These are phyloP conservation scores for Aspergillus olivimuriae DNA, from an alignment of 495 filamentous ascomycete genomes.

Conservation along the genomic window DNA sequence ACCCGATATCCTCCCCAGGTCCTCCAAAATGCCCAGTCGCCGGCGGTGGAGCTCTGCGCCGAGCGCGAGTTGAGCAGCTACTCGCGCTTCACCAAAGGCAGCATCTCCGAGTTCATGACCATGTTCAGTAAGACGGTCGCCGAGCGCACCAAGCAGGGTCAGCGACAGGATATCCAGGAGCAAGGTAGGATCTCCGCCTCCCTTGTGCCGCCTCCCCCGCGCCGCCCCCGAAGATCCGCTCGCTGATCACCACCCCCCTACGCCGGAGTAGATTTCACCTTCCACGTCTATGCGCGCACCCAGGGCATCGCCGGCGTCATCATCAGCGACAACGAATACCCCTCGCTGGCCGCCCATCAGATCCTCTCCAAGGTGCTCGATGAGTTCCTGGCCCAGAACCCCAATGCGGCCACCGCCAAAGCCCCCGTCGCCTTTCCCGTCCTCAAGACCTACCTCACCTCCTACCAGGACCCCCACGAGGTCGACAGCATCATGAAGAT, in stretches of 20 bases:
- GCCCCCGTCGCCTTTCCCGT: conserved; percentile 50
- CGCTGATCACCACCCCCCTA: conserved; percentile 46
- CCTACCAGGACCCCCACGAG: conserved; percentile 84
- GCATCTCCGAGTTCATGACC: conserved; percentile 46
- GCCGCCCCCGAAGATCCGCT: conserved; percentile 23
- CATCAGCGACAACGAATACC: conserved; percentile 87
- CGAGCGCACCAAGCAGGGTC: conserved; percentile 76
- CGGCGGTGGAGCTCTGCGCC: conserved; percentile 71
- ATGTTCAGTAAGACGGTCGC: conserved; percentile 59
- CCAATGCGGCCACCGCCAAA: conserved; percentile 42
- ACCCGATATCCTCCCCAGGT: conserved; percentile 44
- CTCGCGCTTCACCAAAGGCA: conserved; percentile 67
- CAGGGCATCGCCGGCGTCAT: conserved; percentile 86
- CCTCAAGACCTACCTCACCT: conserved; percentile 74
- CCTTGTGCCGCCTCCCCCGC: background rate
- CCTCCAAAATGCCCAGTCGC: conserved; percentile 72
- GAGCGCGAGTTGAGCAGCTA: conserved; percentile 78
- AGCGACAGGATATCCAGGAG: conserved; percentile 87
- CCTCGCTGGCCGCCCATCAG: conserved; percentile 84
- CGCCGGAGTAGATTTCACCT: conserved; percentile 43
- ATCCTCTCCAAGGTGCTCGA: conserved; percentile 88
- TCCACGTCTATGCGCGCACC: conserved; percentile 84
- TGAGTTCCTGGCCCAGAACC: conserved; percentile 81
- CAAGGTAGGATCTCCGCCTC: conserved; percentile 39
- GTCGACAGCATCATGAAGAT: conserved; percentile 92